Conservation (phyloP, 2,329 filamentous ascomycete genomes). For the Ophiostoma sp. region DNA sequence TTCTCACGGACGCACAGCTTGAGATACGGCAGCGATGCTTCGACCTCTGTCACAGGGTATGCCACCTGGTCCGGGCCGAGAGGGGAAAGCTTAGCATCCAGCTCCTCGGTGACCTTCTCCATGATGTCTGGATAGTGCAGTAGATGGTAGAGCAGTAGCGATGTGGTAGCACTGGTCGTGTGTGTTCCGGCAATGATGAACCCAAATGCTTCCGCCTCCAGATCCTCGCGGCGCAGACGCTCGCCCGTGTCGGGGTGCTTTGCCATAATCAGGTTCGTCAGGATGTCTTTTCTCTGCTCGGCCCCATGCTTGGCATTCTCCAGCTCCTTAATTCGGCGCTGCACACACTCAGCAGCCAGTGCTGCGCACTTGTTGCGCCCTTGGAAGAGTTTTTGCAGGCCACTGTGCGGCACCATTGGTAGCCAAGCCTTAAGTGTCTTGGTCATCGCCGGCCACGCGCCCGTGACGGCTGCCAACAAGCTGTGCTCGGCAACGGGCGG, state of each 20-base stretch:
- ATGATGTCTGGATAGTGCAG: slow-evolving; percentile 30
- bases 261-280: not conserved
- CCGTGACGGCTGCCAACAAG: slow-evolving; percentile 32
- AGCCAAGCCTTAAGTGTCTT: slow-evolving; percentile 18
- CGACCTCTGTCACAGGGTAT: not conserved
- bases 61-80: not conserved
- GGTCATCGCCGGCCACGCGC: slow-evolving; percentile 26
- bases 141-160: slow-evolving; percentile 34
- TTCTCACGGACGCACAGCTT: slow-evolving; percentile 33
- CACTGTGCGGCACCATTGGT: slow-evolving; percentile 28
- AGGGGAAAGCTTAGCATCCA: not conserved
- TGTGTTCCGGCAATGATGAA: slow-evolving; percentile 37
- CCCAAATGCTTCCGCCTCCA: slow-evolving; percentile 37
- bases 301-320: slow-evolving; percentile 11
- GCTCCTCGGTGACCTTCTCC: not conserved
- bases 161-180: slow-evolving; percentile 33
- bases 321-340: slow-evolving; percentile 22
- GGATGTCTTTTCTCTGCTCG: slow-evolving; percentile 27
- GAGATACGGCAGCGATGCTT: slow-evolving; percentile 28
- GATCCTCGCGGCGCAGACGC: slow-evolving; percentile 31
- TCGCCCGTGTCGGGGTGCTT: not conserved
- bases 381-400: slow-evolving; percentile 13
- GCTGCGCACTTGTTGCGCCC: slow-evolving; percentile 14
- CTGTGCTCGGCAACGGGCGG: slow-evolving; percentile 32
- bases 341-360: slow-evolving; percentile 28